phyloP scores from a whole-genome alignment of 805 yeast genomes.

The Saitoella complicata region DNA sequence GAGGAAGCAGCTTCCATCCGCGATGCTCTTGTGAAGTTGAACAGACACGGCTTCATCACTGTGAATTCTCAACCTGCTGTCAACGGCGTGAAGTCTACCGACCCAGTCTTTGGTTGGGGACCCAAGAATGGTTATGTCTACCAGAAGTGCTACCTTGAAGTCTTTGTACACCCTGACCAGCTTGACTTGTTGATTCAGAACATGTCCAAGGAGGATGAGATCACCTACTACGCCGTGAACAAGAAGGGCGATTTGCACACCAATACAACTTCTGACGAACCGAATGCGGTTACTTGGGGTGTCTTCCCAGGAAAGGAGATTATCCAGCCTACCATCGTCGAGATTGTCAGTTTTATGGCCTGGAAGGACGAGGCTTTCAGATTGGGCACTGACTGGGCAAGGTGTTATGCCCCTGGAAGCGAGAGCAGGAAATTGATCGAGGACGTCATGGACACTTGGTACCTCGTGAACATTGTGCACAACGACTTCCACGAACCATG shows the following conservation, averaged over 20 bases:
- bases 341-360: slow-evolving; percentile 76
- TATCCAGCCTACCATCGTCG: slow-evolving; percentile 90
- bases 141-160: slow-evolving; percentile 86
- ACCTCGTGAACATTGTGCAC: slow-evolving; percentile 76
- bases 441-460: slow-evolving; percentile 39
- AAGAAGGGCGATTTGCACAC: slow-evolving; percentile 40
- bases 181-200: slow-evolving; percentile 30
- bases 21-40: slow-evolving; percentile 43
- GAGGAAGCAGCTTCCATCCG: slow-evolving; percentile 54
- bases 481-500: slow-evolving; percentile 41
- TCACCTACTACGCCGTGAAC: slow-evolving; percentile 66
- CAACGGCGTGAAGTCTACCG: slow-evolving; percentile 58
- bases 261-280: slow-evolving; percentile 58
- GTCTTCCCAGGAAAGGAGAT: slow-evolving; percentile 92
- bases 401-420: slow-evolving; percentile 18
- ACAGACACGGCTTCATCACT: slow-evolving; percentile 54
- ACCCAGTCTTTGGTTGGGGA: slow-evolving; percentile 82
- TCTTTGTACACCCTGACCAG: slow-evolving; percentile 49
- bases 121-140: slow-evolving; percentile 84
- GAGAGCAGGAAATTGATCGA: slow-evolving; percentile 29
- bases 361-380: slow-evolving; percentile 94
- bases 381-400: slow-evolving; percentile 64
- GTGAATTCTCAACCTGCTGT: slow-evolving; percentile 90
- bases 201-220: slow-evolving; percentile 31
- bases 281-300: slow-evolving; percentile 97